Percentiles rank a stretch among this genome's conserved stretches.
Conservation (phyloP, 768 basidiomycete genomes). For the Tulasnella sp. region DNA sequence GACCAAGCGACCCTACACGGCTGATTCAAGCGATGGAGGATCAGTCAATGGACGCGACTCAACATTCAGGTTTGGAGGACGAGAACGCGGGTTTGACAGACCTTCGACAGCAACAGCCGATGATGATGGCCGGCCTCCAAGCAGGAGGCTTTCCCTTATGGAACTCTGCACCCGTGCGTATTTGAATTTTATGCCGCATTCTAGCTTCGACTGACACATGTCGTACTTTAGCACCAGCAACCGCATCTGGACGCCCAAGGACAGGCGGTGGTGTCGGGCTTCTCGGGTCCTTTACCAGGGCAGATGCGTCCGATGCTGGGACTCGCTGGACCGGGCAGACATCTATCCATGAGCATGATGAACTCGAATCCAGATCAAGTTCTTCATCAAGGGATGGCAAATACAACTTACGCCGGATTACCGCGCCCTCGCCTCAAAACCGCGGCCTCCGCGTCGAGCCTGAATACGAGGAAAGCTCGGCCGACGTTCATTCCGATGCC, state of each 20-base stretch:
- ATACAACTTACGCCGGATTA: background rate
- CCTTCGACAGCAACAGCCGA: background rate
- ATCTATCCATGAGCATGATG: slow-evolving; percentile 6
- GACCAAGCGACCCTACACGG: slow-evolving; percentile 12
- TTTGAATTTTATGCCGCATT: background rate
- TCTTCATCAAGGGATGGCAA: background rate
- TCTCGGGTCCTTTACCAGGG: background rate
- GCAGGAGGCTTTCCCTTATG: slow-evolving; percentile 13
- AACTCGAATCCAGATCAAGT: background rate
- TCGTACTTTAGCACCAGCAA: slow-evolving; percentile 8
- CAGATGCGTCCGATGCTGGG: slow-evolving; percentile 3
- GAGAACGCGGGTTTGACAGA: slow-evolving; percentile 7
- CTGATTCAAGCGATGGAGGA: slow-evolving; percentile 14
- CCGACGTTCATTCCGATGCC: slow-evolving; percentile 12
- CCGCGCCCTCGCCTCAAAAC: slow-evolving; percentile 1
- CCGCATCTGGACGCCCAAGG: slow-evolving; percentile 3
- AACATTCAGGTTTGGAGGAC: background rate
- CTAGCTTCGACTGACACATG: background rate
- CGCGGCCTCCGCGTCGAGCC: background rate
- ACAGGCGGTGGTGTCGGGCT: background rate
- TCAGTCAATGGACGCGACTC: background rate
- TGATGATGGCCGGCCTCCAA: slow-evolving; percentile 8
- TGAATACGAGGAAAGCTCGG: background rate
- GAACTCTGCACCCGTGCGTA: slow-evolving; percentile 14
- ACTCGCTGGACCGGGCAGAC: slow-evolving; percentile 11